phyloP scores from a whole-genome alignment of 441 rosid genomes.

The Gossypium schwendimanii region DNA sequence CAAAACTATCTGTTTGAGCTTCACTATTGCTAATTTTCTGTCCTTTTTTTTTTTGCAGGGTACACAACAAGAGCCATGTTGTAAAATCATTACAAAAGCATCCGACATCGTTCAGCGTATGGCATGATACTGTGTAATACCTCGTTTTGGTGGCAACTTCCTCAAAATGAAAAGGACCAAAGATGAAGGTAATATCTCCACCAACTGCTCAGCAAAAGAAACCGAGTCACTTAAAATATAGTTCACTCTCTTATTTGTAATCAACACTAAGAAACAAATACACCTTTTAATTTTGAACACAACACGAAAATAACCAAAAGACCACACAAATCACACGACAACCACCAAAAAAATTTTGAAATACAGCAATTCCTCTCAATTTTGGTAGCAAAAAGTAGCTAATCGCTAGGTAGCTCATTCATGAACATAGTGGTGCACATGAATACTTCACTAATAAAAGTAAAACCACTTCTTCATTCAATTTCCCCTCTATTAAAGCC shows the following conservation, averaged over 20 bases:
- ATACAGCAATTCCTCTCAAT: background rate
- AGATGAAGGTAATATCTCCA: conserved; percentile 78
- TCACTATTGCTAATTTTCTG: background rate
- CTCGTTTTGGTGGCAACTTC: conserved; percentile 85
- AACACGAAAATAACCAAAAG: background rate
- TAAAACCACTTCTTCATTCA: too few species aligned
- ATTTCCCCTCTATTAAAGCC: too few species aligned
- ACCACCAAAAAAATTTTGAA: background rate
- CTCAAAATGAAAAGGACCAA: conserved; percentile 80
- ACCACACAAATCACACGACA: background rate
- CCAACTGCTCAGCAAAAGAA: conserved; percentile 44
- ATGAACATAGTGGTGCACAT: too few species aligned
- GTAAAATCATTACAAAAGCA: conserved; percentile 1
- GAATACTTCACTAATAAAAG: too few species aligned
- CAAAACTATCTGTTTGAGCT: background rate
- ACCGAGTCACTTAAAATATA: background rate
- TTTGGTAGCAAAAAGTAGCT: background rate
- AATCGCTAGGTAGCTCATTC: background rate
- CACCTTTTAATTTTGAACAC: background rate
- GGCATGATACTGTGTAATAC: conserved; percentile 67
- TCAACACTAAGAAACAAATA: background rate
- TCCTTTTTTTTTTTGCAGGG: background rate
- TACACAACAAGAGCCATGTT: background rate
- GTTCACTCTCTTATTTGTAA: background rate
- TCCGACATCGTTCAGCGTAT: conserved; percentile 40